Evolutionary conservation across 2,329 filamentous ascomycete genomes (phyloP).

Genomic region (Trichoderma sp.): DNA sequence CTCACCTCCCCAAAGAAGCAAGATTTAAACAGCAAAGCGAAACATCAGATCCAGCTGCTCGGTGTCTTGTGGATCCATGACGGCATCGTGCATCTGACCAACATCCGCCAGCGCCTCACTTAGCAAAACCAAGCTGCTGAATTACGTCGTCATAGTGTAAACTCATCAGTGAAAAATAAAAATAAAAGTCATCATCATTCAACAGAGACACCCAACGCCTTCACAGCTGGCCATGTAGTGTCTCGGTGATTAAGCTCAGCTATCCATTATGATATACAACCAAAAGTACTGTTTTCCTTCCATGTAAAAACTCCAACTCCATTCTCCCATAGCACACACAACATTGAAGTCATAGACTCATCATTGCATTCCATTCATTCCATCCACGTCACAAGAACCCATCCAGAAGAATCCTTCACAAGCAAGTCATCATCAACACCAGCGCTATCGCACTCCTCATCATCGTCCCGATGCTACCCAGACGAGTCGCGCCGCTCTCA

Average conservation of each 20-base stretch:
- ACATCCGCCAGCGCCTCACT: neutral
- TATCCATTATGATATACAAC: neutral
- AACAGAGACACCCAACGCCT: neutral
- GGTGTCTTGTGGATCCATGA: constrained; percentile 15
- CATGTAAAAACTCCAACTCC: neutral
- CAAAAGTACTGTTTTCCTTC: neutral
- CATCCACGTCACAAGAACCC: neutral
- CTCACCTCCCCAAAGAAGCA: neutral
- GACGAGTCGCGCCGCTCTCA: neutral
- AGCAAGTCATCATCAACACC: neutral
- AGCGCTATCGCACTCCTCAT: neutral
- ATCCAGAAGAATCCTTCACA: neutral
- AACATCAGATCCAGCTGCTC: constrained; percentile 10
- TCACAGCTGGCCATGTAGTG: neutral
- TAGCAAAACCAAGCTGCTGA: neutral
- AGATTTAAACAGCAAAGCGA: neutral
- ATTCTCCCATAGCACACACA: neutral
- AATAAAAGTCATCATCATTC: neutral
- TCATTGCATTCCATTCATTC: neutral
- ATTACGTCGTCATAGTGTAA: neutral
- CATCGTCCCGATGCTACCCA: neutral
- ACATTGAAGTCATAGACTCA: neutral
- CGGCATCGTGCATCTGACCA: constrained; percentile 17
- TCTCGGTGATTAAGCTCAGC: neutral
- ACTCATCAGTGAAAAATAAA: neutral